A percentile compares a stretch with the other conserved stretches of the same genome.
Conservation (phyloP, 257 asterid genomes). For the Haberlea rhodopensis region DNA sequence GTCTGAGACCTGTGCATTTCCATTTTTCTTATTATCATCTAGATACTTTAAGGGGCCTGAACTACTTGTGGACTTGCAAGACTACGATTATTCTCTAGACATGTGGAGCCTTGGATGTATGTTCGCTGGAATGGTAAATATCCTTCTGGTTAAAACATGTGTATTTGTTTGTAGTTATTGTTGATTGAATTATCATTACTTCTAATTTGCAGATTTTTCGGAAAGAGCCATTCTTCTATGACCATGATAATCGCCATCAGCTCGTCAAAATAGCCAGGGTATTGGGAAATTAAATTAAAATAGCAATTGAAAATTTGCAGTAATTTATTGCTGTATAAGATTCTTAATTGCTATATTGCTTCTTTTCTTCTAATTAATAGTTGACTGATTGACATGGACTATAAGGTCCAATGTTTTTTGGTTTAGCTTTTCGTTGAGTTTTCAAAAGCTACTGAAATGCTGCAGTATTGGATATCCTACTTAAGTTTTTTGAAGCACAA, state of each 20-base stretch:
- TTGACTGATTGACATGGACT: neutral
- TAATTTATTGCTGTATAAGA: neutral
- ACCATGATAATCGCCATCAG: slow-evolving; percentile 58
- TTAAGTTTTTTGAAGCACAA: too few species aligned
- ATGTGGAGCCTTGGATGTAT: slow-evolving; percentile 65
- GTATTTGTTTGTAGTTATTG: neutral
- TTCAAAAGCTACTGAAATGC: neutral
- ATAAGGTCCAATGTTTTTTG: neutral
- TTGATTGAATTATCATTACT: slow-evolving; percentile 3
- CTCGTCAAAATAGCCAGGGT: slow-evolving; percentile 58
- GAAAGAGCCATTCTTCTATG: slow-evolving; percentile 56
- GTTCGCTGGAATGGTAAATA: slow-evolving; percentile 62
- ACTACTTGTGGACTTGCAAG: slow-evolving; percentile 58
- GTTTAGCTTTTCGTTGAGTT: too few species aligned
- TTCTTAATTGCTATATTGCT: neutral
- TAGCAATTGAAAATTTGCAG: neutral
- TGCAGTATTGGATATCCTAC: neutral
- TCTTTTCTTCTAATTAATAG: too few species aligned
- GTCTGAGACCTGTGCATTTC: neutral
- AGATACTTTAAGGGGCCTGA: slow-evolving; percentile 62
- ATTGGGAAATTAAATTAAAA: slow-evolving; percentile 17
- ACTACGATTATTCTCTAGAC: slow-evolving; percentile 56
- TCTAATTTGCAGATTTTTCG: slow-evolving; percentile 46
- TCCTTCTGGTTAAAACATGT: slow-evolving; percentile 5
- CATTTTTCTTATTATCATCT: slow-evolving; percentile 3